Base-by-base conservation (phyloP, 2,329 filamentous ascomycete species). In the Trichoderma harzianum region DNA sequence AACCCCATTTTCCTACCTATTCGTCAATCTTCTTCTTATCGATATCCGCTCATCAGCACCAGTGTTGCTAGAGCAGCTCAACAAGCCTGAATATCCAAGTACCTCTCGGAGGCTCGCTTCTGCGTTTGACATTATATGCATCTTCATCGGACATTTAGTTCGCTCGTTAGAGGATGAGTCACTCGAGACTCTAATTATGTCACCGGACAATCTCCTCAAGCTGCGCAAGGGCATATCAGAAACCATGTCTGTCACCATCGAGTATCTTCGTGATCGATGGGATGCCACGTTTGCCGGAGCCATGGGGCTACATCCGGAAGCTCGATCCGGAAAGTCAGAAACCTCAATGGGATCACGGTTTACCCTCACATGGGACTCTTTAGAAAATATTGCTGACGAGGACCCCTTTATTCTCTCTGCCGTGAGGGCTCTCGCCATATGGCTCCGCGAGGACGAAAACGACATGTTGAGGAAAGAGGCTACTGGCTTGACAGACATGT, bases 181-280 rank as follows among this genome's bases (percentile, higher is more conserved):
- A 5, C 73, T 77, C 6, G 79, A 80, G 7, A 76, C 77, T 5
- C 80, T 88, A 57, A 77, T 83, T 39, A 85, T 90, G 81, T 79
- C 86, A 1, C 86, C 89, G 0, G 88, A 90, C 70, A 85, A 86
- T 28, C 84, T 93, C 30, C 82, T 92, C 16, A 89, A 88, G 75
- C 80, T 92, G 7, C 86, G 89, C 51, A 88, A 85, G 64, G 83
- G 86, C 69, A 85, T 92, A 65, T 84, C 86, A 1, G 91, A 93
- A 76, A 89, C 90, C 4, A 84, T 92, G 77, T 89, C 88, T 0
- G 79, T 90, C 2, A 86, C 87, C 0, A 85, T 90, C 72, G 91
- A 92, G 79, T 91, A 90, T 77, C 83, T 93, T 2, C 86, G 90
- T 53, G 91, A 93, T 76, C 83, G 90, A n/a, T 92, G 89, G 88